phyloP scores from a whole-genome alignment of 495 filamentous ascomycete species.

The Lindgomyces ingoldianus region DNA sequence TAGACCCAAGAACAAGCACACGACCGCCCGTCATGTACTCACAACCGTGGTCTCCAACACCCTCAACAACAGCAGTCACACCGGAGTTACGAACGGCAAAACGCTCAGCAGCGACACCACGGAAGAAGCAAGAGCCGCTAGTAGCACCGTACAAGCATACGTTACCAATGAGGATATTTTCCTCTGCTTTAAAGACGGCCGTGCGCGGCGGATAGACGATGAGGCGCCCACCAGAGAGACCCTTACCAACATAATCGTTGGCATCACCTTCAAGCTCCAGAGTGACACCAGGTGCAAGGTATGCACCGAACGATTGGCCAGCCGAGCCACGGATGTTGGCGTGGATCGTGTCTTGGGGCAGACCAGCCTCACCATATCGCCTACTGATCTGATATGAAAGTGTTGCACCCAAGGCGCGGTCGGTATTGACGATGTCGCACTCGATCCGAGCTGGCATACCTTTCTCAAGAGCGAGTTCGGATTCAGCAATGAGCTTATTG shows the following conservation, averaged over 20 bases:
- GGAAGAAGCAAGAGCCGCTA: constrained; percentile 93
- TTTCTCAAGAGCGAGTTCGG: constrained; percentile 94
- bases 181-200: constrained; percentile 94
- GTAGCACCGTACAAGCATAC: constrained; percentile 98
- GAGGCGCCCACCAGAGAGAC: constrained; percentile 90
- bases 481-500: constrained; percentile 98
- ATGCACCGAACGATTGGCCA: constrained; percentile 96
- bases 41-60: constrained; percentile 95
- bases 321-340: constrained; percentile 98
- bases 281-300: constrained; percentile 91
- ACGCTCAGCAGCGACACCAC: constrained; percentile 93
- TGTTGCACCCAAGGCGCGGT: constrained; percentile 91
- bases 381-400: constrained; percentile 96
- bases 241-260: constrained; percentile 99
- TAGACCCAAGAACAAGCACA: constrained; percentile 83
- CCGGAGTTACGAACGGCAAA: constrained; percentile 98
- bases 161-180: constrained; percentile 96
- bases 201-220: constrained; percentile 95
- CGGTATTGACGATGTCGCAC: constrained; percentile 97
- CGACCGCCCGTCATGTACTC: constrained; percentile 99
- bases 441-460: constrained; percentile 93
- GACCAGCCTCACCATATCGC: constrained; percentile 83
- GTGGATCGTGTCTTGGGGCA: constrained; percentile 94
- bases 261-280: constrained; percentile 96
- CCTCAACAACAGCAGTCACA: constrained; percentile 94